Percentiles rank a stretch among this genome's conserved stretches.
These are phyloP conservation scores for Haplosporangium gracile DNA, from an alignment of 192 early-diverging fungal species.

Conservation along the genomic window DNA sequence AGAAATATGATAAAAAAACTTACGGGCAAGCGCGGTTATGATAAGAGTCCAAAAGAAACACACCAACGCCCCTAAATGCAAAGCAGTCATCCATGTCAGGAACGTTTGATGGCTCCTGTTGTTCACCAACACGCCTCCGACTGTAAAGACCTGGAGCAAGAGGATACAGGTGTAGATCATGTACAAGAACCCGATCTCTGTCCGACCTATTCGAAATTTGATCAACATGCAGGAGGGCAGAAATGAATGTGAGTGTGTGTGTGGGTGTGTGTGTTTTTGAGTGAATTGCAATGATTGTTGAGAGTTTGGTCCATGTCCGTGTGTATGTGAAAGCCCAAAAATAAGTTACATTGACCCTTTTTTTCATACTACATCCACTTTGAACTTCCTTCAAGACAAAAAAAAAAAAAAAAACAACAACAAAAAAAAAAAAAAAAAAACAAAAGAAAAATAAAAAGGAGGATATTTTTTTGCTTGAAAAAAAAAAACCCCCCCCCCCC, in stretches of 20 bases:
- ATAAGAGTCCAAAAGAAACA: conserved; percentile 39
- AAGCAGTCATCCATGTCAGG: conserved; percentile 25
- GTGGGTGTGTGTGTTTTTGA: too few species aligned
- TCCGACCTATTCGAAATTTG: conserved; percentile 1
- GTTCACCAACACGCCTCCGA: conserved; percentile 14
- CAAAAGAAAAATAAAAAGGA: too few species aligned
- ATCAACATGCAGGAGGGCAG: not conserved
- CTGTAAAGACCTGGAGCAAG: conserved; percentile 22
- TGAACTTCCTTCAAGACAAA: not conserved
- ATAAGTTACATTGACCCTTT: too few species aligned
- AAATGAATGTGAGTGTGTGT: not conserved
- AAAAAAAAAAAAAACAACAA: too few species aligned
- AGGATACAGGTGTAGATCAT: conserved; percentile 11
- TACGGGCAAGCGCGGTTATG: conserved; percentile 24
- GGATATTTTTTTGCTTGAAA: too few species aligned
- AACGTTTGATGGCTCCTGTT: conserved; percentile 1
- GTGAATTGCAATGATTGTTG: too few species aligned
- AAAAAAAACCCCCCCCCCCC: too few species aligned
- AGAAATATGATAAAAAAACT: not conserved
- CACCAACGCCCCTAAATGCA: conserved; percentile 30
- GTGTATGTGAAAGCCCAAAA: too few species aligned
- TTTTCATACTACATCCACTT: not conserved
- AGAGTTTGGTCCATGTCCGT: too few species aligned
- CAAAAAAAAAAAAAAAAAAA: too few species aligned
- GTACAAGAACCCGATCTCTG: conserved; percentile 27